Evolutionary conservation across 2,329 filamentous ascomycete genomes (phyloP).

Genomic region (Aspergillus ustus): DNA sequence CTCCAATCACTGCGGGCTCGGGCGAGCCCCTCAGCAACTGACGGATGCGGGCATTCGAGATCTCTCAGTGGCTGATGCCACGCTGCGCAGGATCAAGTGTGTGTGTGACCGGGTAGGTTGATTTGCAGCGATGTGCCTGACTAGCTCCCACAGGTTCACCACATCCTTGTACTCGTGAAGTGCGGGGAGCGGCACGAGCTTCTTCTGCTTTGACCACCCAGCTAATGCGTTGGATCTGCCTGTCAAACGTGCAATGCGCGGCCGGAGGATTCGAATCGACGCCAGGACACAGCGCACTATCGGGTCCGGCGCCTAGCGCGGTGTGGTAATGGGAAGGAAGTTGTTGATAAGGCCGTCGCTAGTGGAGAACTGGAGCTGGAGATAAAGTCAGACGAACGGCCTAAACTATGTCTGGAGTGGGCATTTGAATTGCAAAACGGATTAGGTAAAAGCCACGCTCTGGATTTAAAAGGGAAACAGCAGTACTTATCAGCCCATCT

Average conservation of each 20-base stretch:
- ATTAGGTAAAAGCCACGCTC: conserved; percentile 26
- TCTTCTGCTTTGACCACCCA: conserved; percentile 4
- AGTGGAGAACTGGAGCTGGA: conserved; percentile 32
- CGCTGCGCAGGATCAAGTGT: conserved; percentile 12
- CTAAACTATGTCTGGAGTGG: conserved; percentile 23
- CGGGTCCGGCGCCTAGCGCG: conserved; percentile 36
- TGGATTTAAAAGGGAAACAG: conserved; percentile 9
- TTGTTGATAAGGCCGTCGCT: conserved; percentile 41
- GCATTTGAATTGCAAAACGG: conserved; percentile 14
- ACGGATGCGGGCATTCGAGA: conserved; percentile 5
- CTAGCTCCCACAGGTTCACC: conserved; percentile 20
- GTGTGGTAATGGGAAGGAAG: conserved; percentile 22
- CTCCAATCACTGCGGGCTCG: conserved; percentile 6
- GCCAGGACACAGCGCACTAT: conserved; percentile 10
- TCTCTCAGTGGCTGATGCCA: conserved; percentile 20
- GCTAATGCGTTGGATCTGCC: not conserved
- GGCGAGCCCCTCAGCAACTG: not conserved
- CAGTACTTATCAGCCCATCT: conserved; percentile 9
- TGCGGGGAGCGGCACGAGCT: conserved; percentile 18
- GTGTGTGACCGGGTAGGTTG: conserved; percentile 14
- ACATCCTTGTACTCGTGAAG: conserved; percentile 16
- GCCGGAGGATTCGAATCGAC: conserved; percentile 5
- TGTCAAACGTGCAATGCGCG: conserved; percentile 15
- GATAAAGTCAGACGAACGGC: conserved; percentile 30
- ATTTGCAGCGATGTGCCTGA: conserved; percentile 20